Base-by-base conservation (phyloP, 306 rosid genomes). In the Prunus padus region DNA sequence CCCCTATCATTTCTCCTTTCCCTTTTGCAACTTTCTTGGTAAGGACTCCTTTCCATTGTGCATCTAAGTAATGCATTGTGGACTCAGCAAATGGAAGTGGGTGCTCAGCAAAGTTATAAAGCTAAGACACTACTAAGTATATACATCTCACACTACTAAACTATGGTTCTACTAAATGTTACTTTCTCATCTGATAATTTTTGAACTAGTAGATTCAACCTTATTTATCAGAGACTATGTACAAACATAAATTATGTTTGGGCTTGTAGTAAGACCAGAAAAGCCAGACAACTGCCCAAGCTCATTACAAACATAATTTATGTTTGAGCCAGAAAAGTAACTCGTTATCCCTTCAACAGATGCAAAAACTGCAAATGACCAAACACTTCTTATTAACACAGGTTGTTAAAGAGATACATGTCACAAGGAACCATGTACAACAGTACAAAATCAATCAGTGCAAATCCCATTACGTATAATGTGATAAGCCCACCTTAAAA, bases 361-460 rank as follows among this genome's bases (percentile, higher is more conserved):
- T 22, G 93, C 84, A 71, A 85, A n/a, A 77, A 90, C 98, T 90
- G 98, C 91, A 88, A 77, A 77, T 44, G 25, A 82, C 49, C 54
- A 49, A 67, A 82, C 67, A 73, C 57, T 55, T 10, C 57, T 55
- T 10, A 54, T 87, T 73, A 90, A 42, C 51, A 86, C 22, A 78
- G 44, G 57, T 68, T 33, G 71, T 7, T 8, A 68, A 67, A 74
- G 59, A 77, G 82, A 57, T 37, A 59, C 6, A 55, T 22, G 65
- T 20, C 5, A 59, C 65, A 66, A 25, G 10, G 67, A 65, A 77
- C 76, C 72, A 55, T 5, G 25, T 10, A n/a, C 19, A 0, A 1
- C 60, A 67, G 60, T 14, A 72, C 42, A 72, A 74, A 57, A 69
- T 25, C 60, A 67, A 33, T 73, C 73, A 73, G 31, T 23, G 66